Base-by-base conservation (phyloP, 495 filamentous ascomycete species). In the Evansstolkia leycettana region DNA sequence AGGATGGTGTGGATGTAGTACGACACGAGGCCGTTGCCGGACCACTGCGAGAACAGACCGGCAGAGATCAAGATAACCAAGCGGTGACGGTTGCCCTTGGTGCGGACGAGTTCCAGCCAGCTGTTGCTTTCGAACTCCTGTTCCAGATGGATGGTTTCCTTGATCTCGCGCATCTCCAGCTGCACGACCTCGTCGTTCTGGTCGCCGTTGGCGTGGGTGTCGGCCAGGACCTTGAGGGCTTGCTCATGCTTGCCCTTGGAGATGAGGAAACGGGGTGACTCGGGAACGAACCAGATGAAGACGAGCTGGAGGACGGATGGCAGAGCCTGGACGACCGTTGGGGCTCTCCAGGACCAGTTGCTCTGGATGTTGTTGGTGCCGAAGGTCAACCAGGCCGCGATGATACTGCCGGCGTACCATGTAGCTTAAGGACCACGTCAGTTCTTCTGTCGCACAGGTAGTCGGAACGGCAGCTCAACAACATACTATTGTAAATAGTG, bases 21-120 rank as follows among this genome's bases (percentile, higher is more conserved):
- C 32, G 71, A 76, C 44, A 80, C 70, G 24, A 83, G 62, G 28
- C 69, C 75, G 47, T 80, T 81, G 28, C 79, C 79, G 19, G 69
- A 74, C 73, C 74, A 82, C 50, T 82, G 79, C 5, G 70, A 73
- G 34, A 63, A 64, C 32, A 58, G 45, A 45, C 76, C 76, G 19
- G 78, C 58, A 14, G 68, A 68, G 25, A 77, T 52, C 20, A 76
- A 65, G 17, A 83, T 54, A 26, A 53, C 36, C 3, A 82, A 47
- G 17, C 78, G 69, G 46, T 76, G 76, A 6, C 75, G 69, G 59
- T 84, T 86, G 38, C 80, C 79, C 51, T 69, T 71, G 37, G 78
- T 81, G 31, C 55, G 57, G 62, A 83, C 58, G 60, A 83, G 75
- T 41, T 81, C 76, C 24, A 45, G 33, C 45, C 57, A 70, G 27